phyloP scores from a whole-genome alignment of 2,329 filamentous ascomycete species.

The Alternaria brassicae region DNA sequence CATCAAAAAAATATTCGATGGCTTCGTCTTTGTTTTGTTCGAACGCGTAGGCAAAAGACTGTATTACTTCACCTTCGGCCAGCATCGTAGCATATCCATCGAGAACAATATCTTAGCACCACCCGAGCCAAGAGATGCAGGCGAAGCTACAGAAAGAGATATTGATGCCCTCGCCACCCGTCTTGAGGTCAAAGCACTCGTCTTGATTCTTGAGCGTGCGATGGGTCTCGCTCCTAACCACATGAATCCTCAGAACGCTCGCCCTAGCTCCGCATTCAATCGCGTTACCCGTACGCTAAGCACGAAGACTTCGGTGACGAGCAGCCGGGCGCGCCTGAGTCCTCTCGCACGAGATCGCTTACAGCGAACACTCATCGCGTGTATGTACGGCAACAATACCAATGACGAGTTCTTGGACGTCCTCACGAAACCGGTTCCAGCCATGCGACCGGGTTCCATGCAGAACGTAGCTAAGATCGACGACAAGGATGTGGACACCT shows the following conservation, averaged over 20 bases:
- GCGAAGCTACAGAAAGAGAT: constrained; percentile 22
- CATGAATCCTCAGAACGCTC: constrained; percentile 36
- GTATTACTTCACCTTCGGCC: constrained; percentile 51
- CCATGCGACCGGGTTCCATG: constrained; percentile 26
- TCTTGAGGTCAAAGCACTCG: constrained; percentile 52
- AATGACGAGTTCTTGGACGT: constrained; percentile 52
- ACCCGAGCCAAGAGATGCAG: constrained; percentile 7
- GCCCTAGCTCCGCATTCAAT: constrained; percentile 9
- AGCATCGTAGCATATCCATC: constrained; percentile 32
- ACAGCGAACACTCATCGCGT: constrained; percentile 54
- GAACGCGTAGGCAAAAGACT: constrained; percentile 50
- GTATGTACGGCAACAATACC: constrained; percentile 51
- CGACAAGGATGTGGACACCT: constrained; percentile 55
- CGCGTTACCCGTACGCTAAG: constrained; percentile 34
- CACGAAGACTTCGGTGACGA: constrained; percentile 29
- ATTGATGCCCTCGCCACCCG: constrained; percentile 31
- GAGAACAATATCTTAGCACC: constrained; percentile 37
- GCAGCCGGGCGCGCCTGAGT: constrained; percentile 44
- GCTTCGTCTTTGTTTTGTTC: constrained; percentile 52
- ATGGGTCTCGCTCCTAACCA: constrained; percentile 50
- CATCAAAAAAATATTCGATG: constrained; percentile 55
- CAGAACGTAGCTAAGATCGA: constrained; percentile 47
- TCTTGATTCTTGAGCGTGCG: constrained; percentile 51
- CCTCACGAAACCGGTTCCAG: constrained; percentile 50
- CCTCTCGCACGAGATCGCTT: constrained; percentile 52